These are phyloP conservation scores for Suillus hirtellus DNA, from an alignment of 768 basidiomycete genomes.

Conservation along the genomic window DNA sequence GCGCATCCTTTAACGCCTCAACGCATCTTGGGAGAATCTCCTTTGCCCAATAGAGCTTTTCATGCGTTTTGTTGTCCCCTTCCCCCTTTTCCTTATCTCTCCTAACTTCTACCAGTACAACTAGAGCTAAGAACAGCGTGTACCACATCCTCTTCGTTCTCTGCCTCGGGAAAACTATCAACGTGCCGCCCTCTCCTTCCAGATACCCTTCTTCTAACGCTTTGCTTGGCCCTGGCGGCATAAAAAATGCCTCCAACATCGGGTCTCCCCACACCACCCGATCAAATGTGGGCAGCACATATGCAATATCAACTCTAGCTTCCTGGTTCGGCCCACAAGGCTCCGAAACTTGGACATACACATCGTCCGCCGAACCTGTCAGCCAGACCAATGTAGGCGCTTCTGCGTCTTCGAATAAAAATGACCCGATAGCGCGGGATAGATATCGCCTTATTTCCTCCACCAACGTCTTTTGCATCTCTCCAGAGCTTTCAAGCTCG, in stretches of 20 bases:
- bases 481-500: conserved; percentile 26
- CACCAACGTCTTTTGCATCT: conserved; percentile 35
- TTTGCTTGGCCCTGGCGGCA: conserved; percentile 44
- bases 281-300: conserved; percentile 42
- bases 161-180: conserved; percentile 63
- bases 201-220: conserved; percentile 65
- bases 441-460: conserved; percentile 49
- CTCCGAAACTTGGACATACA: conserved; percentile 46
- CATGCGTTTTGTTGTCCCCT: conserved; percentile 21
- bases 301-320: conserved; percentile 29
- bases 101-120: conserved; percentile 50
- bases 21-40: conserved; percentile 41
- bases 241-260: conserved; percentile 65
- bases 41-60: conserved; percentile 42
- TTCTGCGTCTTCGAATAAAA: conserved; percentile 76
- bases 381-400: conserved; percentile 69
- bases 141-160: conserved; percentile 80
- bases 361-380: conserved; percentile 57
- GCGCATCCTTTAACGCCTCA: conserved; percentile 44
- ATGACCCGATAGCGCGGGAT: conserved; percentile 71
- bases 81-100: conserved; percentile 16
- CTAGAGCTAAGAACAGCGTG: conserved; percentile 58
- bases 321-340: conserved; percentile 13
- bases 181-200: conserved; percentile 40
- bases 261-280: conserved; percentile 79